Conservation (phyloP, 1,284 basidiomycete genomes). For the Cutaneotrichosporon sp. region DNA sequence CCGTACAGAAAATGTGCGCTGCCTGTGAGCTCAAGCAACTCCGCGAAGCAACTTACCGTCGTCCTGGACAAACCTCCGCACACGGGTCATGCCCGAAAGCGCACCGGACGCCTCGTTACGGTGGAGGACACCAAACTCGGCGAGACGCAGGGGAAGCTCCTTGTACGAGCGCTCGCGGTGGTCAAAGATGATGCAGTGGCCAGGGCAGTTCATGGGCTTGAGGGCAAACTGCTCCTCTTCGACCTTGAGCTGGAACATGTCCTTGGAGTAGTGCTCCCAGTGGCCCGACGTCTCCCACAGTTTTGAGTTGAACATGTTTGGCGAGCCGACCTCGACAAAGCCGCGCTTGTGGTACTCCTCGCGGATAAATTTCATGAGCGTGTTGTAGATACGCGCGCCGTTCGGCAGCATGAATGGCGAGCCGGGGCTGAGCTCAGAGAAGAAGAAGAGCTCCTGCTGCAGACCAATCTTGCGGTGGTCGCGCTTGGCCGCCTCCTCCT, state of each 20-base stretch:
- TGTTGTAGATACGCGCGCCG: conserved; percentile 95
- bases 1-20: conserved; percentile 82
- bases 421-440: conserved; percentile 93
- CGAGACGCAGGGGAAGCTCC: conserved; percentile 93
- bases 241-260: conserved; percentile 90
- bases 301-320: conserved; percentile 96
- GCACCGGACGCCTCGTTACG: conserved; percentile 96
- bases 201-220: conserved; percentile 99
- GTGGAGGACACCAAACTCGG: conserved; percentile 97
- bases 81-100: conserved; percentile 86
- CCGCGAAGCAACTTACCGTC: conserved; percentile 55
- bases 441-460: conserved; percentile 98
- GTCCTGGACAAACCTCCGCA: conserved; percentile 93
- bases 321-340: conserved; percentile 73
- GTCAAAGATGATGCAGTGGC: conserved; percentile 95
- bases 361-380: conserved; percentile 82
- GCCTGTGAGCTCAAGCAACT: conserved; percentile 37
- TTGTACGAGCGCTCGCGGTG: conserved; percentile 89
- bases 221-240: conserved; percentile 93
- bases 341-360: conserved; percentile 57
- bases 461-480: conserved; percentile 95
- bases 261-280: conserved; percentile 96
- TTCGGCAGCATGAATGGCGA: conserved; percentile 96
- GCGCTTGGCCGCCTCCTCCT: conserved; percentile 93
- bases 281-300: conserved; percentile 99